phyloP scores from a whole-genome alignment of 164 flowering plant species.

The Saururus chinensis region DNA sequence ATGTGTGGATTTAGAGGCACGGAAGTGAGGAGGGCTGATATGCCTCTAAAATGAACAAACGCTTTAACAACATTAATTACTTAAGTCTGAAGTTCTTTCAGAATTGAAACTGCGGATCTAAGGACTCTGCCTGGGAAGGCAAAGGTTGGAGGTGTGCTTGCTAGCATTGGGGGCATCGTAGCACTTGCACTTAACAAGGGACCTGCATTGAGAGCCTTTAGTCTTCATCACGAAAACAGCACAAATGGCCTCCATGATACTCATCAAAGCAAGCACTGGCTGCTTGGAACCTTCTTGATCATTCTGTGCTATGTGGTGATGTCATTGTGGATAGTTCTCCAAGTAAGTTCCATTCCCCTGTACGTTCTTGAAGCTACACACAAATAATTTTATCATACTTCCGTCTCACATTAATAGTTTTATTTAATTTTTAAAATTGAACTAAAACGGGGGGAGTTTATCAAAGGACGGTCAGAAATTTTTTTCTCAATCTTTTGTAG shows the following conservation, averaged over 20 bases:
- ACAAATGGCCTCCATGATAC: neutral
- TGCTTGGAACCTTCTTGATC: constrained; percentile 49
- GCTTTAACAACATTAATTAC: no score
- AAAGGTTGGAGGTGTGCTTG: constrained; percentile 39
- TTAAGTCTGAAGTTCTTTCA: constrained; percentile 4
- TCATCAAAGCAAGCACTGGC: constrained; percentile 26
- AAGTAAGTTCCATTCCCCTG: constrained; percentile 21
- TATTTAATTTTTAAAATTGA: no score
- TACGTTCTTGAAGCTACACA: neutral
- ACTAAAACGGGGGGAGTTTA: no score
- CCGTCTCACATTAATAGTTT: no score
- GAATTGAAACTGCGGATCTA: constrained; percentile 44
- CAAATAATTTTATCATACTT: no score
- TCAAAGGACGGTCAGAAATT: no score
- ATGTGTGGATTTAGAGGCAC: no score
- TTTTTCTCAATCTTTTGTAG: no score
- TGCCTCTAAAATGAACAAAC: no score
- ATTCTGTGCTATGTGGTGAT: constrained; percentile 26
- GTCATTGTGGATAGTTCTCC: constrained; percentile 53
- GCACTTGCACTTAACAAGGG: constrained; percentile 49
- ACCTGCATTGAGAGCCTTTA: constrained; percentile 23
- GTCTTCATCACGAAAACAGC: neutral
- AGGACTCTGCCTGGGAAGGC: constrained; percentile 34
- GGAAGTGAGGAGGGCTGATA: no score
- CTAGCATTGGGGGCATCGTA: constrained; percentile 40